Conservation (phyloP, 495 filamentous ascomycete species). For the Podospora pseudoanserina region DNA sequence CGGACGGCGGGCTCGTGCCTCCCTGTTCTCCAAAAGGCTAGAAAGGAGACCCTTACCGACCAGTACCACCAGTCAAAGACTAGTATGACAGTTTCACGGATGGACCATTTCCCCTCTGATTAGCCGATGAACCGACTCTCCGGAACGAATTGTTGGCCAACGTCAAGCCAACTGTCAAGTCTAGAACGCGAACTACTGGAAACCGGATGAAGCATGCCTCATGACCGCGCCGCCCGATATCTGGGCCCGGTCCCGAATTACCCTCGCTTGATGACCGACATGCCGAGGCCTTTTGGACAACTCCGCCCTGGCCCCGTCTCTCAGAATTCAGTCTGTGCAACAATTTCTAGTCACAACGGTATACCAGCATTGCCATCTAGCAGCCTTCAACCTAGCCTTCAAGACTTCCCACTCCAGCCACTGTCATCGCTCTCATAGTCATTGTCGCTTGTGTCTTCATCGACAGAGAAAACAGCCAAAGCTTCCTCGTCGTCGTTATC, state of each 20-base stretch:
- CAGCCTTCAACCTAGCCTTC: neutral
- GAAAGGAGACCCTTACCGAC: neutral
- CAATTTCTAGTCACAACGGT: neutral
- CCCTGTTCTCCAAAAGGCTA: neutral
- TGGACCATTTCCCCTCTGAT: neutral
- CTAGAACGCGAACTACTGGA: neutral
- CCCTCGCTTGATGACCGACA: neutral
- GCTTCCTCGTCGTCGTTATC: slow-evolving; percentile 8
- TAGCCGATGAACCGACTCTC: neutral
- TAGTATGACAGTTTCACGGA: neutral
- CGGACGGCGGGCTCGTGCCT: slow-evolving; percentile 8
- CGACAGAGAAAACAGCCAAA: slow-evolving; percentile 11
- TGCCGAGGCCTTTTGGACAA: no score
- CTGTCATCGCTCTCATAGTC: slow-evolving; percentile 13
- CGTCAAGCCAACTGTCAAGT: neutral
- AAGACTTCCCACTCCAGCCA: neutral
- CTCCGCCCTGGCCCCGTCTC: no score
- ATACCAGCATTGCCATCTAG: neutral
- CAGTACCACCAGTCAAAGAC: neutral
- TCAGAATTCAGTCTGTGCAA: neutral
- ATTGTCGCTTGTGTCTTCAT: slow-evolving; percentile 10
- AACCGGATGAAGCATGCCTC: neutral
- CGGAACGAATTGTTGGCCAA: neutral
- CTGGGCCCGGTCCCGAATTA: neutral
- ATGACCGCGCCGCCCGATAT: neutral